These are phyloP conservation scores for Decorospora gaudefroyi DNA, from an alignment of 2,329 filamentous ascomycete species.

Conservation along the genomic window DNA sequence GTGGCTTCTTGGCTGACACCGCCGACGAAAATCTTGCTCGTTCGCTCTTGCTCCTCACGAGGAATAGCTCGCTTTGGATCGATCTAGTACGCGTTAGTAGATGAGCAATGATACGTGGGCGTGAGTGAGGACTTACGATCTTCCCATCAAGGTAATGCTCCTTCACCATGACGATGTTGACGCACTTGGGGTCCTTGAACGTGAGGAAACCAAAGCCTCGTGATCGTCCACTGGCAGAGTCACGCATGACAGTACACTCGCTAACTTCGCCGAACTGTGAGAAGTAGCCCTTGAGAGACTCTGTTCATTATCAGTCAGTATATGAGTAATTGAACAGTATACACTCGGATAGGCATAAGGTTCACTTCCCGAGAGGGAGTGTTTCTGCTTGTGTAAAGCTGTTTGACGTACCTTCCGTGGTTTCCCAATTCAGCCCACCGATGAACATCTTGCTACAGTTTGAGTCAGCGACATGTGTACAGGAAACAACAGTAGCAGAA, in stretches of 20 bases:
- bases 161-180: conserved; percentile 99
- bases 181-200: conserved; percentile 95
- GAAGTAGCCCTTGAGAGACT: conserved; percentile 96
- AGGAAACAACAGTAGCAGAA: not conserved
- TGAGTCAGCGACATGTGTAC: conserved; percentile 23
- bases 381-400: conserved; percentile 1
- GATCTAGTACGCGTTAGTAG: conserved; percentile 65
- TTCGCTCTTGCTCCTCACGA: conserved; percentile 96
- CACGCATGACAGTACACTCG: conserved; percentile 99
- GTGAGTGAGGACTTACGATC: conserved; percentile 70
- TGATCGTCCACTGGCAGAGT: conserved; percentile 89
- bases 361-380: too few relatives aligned
- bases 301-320: conserved; percentile 54
- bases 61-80: conserved; percentile 97
- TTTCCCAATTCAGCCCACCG: conserved; percentile 98
- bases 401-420: conserved; percentile 81
- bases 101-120: conserved; percentile 17
- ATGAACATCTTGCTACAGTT: conserved; percentile 94
- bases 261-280: conserved; percentile 96
- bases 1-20: conserved; percentile 97
- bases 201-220: conserved; percentile 97
- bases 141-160: conserved; percentile 98
- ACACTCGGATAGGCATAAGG: not conserved
- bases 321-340: not conserved
- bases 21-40: conserved; percentile 97